A percentile compares a stretch with the other conserved stretches of the same genome.
Conservation (phyloP, 1,284 basidiomycete species). For the Mycena sp. region DNA sequence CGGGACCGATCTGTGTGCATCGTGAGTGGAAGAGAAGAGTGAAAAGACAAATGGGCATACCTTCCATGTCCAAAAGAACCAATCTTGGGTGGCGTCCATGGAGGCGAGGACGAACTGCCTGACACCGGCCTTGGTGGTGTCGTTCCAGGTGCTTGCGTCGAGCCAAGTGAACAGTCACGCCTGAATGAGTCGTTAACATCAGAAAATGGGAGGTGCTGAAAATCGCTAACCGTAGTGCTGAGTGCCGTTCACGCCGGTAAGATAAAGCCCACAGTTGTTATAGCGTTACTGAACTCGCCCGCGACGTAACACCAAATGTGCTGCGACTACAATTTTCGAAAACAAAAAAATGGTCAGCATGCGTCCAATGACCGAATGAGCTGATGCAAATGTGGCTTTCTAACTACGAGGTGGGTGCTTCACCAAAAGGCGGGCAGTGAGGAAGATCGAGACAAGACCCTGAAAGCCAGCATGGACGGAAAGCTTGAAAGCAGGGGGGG, state of each 20-base stretch:
- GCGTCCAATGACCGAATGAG: no score
- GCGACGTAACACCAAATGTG: constrained; percentile 32
- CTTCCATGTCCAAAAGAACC: constrained; percentile 52
- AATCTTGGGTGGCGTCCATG: constrained; percentile 58
- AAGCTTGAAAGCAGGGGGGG: no score
- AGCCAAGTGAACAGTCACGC: constrained; percentile 62
- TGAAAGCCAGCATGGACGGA: no score
- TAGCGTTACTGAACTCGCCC: constrained; percentile 30
- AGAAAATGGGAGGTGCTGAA: no score
- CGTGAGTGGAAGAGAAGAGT: not conserved
- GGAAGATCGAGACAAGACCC: no score
- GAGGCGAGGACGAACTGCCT: constrained; percentile 58
- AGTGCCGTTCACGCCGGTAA: constrained; percentile 60
- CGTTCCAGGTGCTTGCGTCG: constrained; percentile 64
- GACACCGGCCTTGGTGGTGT: constrained; percentile 61
- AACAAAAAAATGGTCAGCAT: no score
- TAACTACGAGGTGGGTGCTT: no score
- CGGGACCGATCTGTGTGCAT: constrained; percentile 54
- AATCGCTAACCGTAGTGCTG: no score
- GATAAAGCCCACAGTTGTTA: constrained; percentile 72
- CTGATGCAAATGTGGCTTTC: no score
- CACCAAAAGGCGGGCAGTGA: no score
- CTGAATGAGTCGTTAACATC: no score
- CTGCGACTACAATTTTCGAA: no score
- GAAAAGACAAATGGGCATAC: not conserved